Evolutionary conservation across 768 basidiomycete genomes (phyloP), one percentile per base, ranked within the genome.

Genomic region (Tubosaeta sp.): DNA sequence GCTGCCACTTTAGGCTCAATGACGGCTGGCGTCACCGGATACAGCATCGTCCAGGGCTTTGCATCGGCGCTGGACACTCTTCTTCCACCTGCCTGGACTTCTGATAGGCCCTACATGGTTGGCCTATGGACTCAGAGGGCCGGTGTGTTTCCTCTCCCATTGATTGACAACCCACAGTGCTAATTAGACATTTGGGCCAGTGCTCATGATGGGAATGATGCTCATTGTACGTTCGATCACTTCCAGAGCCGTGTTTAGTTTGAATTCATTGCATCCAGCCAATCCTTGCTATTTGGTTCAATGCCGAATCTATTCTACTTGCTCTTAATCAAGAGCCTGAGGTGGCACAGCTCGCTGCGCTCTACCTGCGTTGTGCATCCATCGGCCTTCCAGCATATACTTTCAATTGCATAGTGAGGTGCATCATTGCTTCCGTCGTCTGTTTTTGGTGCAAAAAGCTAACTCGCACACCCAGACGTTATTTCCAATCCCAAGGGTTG

Each of bases 61-160:
- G 73, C 82, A 8, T 89, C 87, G 44, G 84, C 91, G 0, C 81
- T 99, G 18, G 96, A 99, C 66, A 94, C 94, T 0, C 79, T 99
- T 60, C 81, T 97, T 9, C 95, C 96, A 1, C 83, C 90, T 34
- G 94, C 95, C 14, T 99, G 90, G 94, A 94, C 96, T 0, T 93
- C 92, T 3, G 64, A 83, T 1, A 83, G 86, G 27, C 95, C 94
- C 0, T 71, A 85, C 14, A 76, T 91, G 11, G 90, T 97, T 11
- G 94, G 94, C 7, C 75, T 95, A 8, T 95, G 94, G 94, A 70
- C 87, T 9, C 92, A 94, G 66, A 75, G 94, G 56, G 93, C 91
- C 88, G 73, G 87, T 87, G 56, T 40, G 84, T 73, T 48, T 39
- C 19, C 14, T 14, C 18, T 25, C 21, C 27, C 24, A 29, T 13